A percentile compares a stretch with the other conserved stretches of the same genome.
These are phyloP conservation scores for Adansonia madagascariensis DNA, from an alignment of 441 rosid species.

Conservation along the genomic window DNA sequence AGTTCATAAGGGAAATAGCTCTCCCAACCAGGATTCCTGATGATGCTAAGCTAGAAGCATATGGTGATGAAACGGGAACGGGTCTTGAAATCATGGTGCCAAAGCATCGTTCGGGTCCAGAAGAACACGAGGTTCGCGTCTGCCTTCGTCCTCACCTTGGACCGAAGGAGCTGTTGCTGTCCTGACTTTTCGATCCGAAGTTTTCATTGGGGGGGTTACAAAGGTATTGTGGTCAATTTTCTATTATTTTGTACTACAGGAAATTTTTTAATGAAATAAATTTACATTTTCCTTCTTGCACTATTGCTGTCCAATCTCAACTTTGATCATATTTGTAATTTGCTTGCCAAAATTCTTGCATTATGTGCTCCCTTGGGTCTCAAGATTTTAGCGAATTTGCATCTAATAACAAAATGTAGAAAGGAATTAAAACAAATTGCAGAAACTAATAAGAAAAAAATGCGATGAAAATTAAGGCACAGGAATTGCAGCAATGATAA, in stretches of 20 bases:
- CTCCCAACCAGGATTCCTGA: constrained; percentile 67
- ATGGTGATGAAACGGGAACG: constrained; percentile 60
- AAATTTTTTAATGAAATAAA: background rate
- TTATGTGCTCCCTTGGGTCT: too few relatives aligned
- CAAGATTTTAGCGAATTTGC: too few relatives aligned
- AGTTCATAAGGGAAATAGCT: constrained; percentile 65
- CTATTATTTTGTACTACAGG: constrained; percentile 34
- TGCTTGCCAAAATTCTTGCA: background rate
- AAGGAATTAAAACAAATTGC: too few relatives aligned
- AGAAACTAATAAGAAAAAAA: background rate
- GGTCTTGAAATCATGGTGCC: constrained; percentile 72
- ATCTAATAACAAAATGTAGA: too few relatives aligned
- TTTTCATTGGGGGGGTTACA: too few relatives aligned
- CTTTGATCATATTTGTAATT: background rate
- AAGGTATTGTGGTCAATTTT: constrained; percentile 29
- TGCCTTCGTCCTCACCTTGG: constrained; percentile 66
- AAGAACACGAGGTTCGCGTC: constrained; percentile 75
- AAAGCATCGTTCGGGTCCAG: constrained; percentile 61
- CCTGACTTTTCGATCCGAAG: constrained; percentile 18
- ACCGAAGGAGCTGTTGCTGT: constrained; percentile 59
- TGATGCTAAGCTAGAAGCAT: constrained; percentile 72
- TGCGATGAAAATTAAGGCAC: background rate
- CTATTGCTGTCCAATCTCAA: background rate
- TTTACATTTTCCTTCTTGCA: background rate
- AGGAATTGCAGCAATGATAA: background rate